Evolutionary conservation across 2,329 filamentous ascomycete genomes (phyloP).

Genomic region (Waltergamsia citrina): DNA sequence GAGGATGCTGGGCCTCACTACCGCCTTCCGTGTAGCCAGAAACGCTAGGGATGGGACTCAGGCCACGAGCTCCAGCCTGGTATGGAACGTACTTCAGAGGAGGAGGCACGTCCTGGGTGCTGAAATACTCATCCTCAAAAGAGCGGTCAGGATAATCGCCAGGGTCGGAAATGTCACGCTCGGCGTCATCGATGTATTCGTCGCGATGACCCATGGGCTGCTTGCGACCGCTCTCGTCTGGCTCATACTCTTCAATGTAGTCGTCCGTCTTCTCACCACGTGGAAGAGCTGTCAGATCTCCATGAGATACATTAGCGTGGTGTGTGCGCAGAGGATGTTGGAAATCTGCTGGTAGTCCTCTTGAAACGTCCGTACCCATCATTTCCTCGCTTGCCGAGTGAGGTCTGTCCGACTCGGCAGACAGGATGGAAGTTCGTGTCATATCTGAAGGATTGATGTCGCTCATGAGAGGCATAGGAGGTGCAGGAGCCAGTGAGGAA

Average conservation of each 20-base stretch:
- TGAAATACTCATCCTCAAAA: constrained; percentile 39
- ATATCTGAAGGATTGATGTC: constrained; percentile 79
- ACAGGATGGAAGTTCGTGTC: constrained; percentile 79
- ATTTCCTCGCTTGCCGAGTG: constrained; percentile 62
- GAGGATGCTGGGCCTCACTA: constrained; percentile 45
- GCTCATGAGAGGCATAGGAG: constrained; percentile 83
- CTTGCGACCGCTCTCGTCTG: constrained; percentile 33
- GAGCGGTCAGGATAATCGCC: constrained; percentile 29
- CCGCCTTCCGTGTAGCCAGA: constrained; percentile 73
- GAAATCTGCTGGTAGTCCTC: constrained; percentile 49
- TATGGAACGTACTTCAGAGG: constrained; percentile 60
- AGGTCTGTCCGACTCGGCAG: constrained; percentile 69
- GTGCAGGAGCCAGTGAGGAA: constrained; percentile 44
- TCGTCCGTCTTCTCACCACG: constrained; percentile 31
- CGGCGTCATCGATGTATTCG: constrained; percentile 30
- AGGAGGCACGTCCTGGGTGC: constrained; percentile 52
- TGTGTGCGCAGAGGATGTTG: constrained; percentile 57
- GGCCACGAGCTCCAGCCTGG: constrained; percentile 56
- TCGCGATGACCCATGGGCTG: constrained; percentile 26
- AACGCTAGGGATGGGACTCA: constrained; percentile 88
- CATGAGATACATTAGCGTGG: constrained; percentile 54
- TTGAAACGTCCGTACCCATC: constrained; percentile 52
- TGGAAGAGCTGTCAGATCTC: constrained; percentile 45
- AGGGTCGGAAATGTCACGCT: constrained; percentile 16
- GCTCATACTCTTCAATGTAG: constrained; percentile 37